Base-by-base conservation (phyloP, 2,329 filamentous ascomycete species). In the Emergomyces africanus region DNA sequence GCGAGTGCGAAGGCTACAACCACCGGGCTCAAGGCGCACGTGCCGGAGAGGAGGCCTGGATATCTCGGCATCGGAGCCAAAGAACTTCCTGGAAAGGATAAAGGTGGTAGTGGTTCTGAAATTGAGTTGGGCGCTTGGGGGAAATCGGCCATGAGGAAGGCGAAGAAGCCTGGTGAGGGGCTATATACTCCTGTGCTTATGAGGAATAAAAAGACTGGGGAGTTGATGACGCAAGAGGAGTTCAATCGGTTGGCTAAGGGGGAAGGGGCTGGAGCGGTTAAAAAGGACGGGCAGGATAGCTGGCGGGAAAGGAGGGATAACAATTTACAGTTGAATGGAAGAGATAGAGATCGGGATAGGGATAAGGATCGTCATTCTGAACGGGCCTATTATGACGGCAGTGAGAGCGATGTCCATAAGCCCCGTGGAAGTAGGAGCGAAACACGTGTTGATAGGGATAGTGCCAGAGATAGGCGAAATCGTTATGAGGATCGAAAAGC, bases 21-120 rank as follows among this genome's bases (percentile, higher is more conserved):
- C 1, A 72, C 77, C 2, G 46, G 46, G 10, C 78, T 75, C 5
- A 87, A 87, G 64, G 78, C 84, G 41, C 85, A 83, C 62, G 76
- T 84, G 20, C 78, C 85, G 15, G 86, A 87, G 68, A 42, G 85
- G 57, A 83, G 91, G 55, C 86, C 90, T 18, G 90, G 90, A 60
- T 81, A 95, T 59, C 78, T 97, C 10, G 94, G 94, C 0, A 86
- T 97, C 8, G 94, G 92, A 3, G 91, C 91, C 12, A 96, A 92
- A 69, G 85, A 90, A 67, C 80, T 90, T 25, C 77, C 79, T 5
- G 79, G 79, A 1, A 77, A 79, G 44, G 53, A 53, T 25, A 54
- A 54, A n/a, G 59, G 50, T 33, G 62, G 62, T 60, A 39, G 71
- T 71, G 6, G 72, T 18, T 41, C 73, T 18, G 84, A 87, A 25